Evolutionary conservation across 1,284 basidiomycete genomes (phyloP), one percentile per base, ranked within the genome.

Genomic region (Marasmius tenuissimus): DNA sequence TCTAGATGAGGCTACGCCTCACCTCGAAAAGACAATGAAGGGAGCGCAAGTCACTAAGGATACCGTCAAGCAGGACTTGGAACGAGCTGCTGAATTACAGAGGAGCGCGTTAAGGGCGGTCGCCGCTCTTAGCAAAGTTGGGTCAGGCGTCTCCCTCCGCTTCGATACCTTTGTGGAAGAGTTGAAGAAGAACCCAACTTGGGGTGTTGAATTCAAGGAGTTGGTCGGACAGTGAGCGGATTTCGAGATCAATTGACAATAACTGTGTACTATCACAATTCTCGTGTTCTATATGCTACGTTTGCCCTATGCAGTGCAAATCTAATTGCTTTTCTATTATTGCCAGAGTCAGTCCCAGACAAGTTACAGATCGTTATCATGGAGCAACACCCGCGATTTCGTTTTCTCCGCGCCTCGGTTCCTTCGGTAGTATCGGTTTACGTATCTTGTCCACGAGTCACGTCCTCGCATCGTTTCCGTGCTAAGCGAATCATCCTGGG

Each of bases 11-110:
- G 85, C 92, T 10, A 91, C 91, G 1, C 89, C 89, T 3, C 84
- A 87, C 33, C 84, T 99, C 66, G 89, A 92, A 70, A 87, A 86
- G 71, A 93, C 94, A 42, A 93, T 98, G 88, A 96, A 96, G 75
- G 96, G 96, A 20, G 85, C 89, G 8, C 90, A 90, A 10, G 87
- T 94, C 52, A 94, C 92, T 61, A 96, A 96, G 75, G 94, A 96
- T 73, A 96, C 94, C 0, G 96, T 98, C 63, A 98, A 98, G 78
- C 97, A 98, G 76, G 97, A 99, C 69, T 77, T 98, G 55, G 97
- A 99, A 77, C 88, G 96, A 38, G 92, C 94, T 2, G 91, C 91
- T 27, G 96, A 98, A 76, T 81, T 97, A 68, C 94, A 97, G 77
- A 81, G 92, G 62, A 94, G 93, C 69, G 92, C 94, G 10, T 81